phyloP scores from a whole-genome alignment of 2,329 filamentous ascomycete genomes.

The Fusarium compactum region DNA sequence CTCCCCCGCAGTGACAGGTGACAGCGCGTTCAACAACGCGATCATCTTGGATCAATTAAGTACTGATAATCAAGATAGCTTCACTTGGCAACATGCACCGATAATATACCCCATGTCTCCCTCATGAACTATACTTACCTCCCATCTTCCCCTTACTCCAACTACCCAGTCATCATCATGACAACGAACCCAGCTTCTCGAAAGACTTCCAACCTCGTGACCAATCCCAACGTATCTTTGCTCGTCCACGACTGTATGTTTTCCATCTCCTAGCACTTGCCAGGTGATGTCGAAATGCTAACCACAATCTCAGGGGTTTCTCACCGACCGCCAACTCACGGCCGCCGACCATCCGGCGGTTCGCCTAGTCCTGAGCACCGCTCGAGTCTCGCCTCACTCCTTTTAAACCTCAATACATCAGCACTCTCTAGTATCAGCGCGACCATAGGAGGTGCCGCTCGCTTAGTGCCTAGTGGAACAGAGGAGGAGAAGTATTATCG shows the following conservation, averaged over 20 bases:
- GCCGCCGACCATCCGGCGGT: slow-evolving; percentile 68
- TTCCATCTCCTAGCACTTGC: not conserved
- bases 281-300: not conserved
- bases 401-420: slow-evolving; percentile 91
- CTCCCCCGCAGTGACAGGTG: slow-evolving; percentile 26
- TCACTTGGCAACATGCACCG: slow-evolving; percentile 90
- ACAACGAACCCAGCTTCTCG: slow-evolving; percentile 85
- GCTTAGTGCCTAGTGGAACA: slow-evolving; percentile 76
- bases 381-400: slow-evolving; percentile 82
- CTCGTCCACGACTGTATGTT: slow-evolving; percentile 88
- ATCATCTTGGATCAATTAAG: slow-evolving; percentile 10
- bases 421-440: slow-evolving; percentile 90
- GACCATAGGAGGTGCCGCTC: slow-evolving; percentile 90
- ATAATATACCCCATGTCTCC: slow-evolving; percentile 88
- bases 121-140: slow-evolving; percentile 99
- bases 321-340: slow-evolving; percentile 84
- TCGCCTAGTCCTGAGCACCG: slow-evolving; percentile 73
- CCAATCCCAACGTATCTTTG: slow-evolving; percentile 89
- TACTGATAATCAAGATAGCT: slow-evolving; percentile 67
- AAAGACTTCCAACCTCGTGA: slow-evolving; percentile 83
- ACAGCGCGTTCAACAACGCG: slow-evolving; percentile 23
- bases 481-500: slow-evolving; percentile 89
- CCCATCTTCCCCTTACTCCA: slow-evolving; percentile 76
- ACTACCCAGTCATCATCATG: slow-evolving; percentile 90
- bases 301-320: slow-evolving; percentile 74